These are phyloP conservation scores for Mrakia blollopis DNA, from an alignment of 768 basidiomycete species.

Conservation along the genomic window DNA sequence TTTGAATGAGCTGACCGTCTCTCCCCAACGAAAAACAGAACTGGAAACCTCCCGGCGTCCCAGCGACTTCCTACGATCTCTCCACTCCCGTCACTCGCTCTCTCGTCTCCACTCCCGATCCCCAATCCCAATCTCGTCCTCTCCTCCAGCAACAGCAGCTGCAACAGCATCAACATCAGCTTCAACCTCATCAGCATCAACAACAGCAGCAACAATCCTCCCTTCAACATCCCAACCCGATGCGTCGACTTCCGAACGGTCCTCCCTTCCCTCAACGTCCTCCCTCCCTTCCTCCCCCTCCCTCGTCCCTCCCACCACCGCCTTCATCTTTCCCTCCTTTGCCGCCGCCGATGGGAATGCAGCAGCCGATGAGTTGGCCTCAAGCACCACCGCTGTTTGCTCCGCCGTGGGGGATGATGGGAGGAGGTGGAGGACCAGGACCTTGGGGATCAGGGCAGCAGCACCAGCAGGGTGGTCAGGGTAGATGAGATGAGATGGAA, in stretches of 20 bases:
- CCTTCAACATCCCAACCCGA: not conserved
- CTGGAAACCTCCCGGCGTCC: slow-evolving; percentile 31
- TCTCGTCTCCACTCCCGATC: not conserved
- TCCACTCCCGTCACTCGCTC: slow-evolving; percentile 8
- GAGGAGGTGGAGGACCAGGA: not conserved
- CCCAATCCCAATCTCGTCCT: not conserved
- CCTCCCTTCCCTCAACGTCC: slow-evolving; percentile 25
- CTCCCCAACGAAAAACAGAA: slow-evolving; percentile 11
- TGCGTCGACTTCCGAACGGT: slow-evolving; percentile 23
- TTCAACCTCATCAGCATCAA: not conserved
- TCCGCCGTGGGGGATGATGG: not conserved
- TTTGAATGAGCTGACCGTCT: not conserved
- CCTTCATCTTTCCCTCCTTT: not conserved
- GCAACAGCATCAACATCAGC: slow-evolving; percentile 10
- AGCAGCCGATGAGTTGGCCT: not conserved
- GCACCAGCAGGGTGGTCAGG: too few species aligned
- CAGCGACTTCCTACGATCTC: not conserved
- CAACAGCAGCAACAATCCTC: not conserved
- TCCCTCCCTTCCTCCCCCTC: not conserved
- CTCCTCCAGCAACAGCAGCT: not conserved
- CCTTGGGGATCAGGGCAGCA: too few species aligned
- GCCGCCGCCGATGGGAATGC: not conserved
- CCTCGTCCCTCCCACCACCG: not conserved
- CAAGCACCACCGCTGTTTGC: not conserved
- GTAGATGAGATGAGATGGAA: too few species aligned